Percentiles rank a stretch among this genome's conserved stretches.
Conservation (phyloP, 2,329 filamentous ascomycete genomes). For the Onygenales sp. region DNA sequence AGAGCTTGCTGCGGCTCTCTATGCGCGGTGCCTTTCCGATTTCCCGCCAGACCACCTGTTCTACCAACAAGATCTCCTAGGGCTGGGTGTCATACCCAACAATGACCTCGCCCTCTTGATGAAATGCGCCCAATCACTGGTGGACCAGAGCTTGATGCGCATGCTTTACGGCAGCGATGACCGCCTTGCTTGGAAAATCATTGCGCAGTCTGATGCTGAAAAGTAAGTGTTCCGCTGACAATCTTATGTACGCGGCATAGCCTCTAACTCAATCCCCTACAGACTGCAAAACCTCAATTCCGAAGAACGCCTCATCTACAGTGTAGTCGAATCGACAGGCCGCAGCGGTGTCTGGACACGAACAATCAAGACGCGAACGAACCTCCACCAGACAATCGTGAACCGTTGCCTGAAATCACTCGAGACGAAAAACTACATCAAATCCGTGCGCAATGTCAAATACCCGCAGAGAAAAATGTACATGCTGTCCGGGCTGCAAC, state of each 20-base stretch:
- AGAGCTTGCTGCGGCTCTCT: conserved; percentile 36
- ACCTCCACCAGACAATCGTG: conserved; percentile 74
- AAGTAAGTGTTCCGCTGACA: conserved; percentile 26
- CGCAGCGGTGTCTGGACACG: conserved; percentile 86
- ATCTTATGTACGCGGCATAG: neutral
- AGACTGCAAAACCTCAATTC: conserved; percentile 41
- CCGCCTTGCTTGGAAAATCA: conserved; percentile 38
- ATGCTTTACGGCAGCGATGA: conserved; percentile 35
- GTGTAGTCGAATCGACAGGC: conserved; percentile 76
- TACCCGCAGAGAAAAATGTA: conserved; percentile 90
- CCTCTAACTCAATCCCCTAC: neutral
- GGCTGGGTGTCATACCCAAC: conserved; percentile 34
- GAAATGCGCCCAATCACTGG: conserved; percentile 35
- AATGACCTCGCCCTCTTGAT: conserved; percentile 34
- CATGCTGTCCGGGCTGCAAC: conserved; percentile 76
- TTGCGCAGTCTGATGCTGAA: conserved; percentile 39
- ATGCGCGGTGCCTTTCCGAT: conserved; percentile 33
- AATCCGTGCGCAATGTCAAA: conserved; percentile 84
- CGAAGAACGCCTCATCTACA: conserved; percentile 79
- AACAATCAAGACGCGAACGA: conserved; percentile 67
- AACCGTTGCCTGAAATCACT: conserved; percentile 76
- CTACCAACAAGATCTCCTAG: conserved; percentile 37
- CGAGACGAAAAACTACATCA: conserved; percentile 72
- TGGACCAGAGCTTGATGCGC: conserved; percentile 38
- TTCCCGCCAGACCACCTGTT: conserved; percentile 35